Evolutionary conservation across 164 flowering plant species (phyloP).

Genomic region (Tinospora cordifolia): DNA sequence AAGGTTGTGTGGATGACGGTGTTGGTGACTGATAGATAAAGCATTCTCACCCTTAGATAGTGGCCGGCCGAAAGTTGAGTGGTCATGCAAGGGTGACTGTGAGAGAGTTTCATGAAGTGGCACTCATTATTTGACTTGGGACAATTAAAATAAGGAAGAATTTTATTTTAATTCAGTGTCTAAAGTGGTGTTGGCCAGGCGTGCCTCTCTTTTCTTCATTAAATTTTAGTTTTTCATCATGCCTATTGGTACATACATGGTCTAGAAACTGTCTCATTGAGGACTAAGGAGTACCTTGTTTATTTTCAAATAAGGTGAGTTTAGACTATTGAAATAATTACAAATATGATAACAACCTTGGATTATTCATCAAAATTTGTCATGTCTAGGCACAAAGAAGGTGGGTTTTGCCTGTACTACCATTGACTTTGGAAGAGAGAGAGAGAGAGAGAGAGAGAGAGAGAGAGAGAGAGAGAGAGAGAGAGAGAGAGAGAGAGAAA

Average conservation of each 20-base stretch:
- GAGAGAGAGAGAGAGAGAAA: background rate
- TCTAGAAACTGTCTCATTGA: no score
- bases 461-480: background rate
- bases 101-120: background rate
- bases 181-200: background rate
- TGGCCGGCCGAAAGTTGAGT: slow-evolving; percentile 1
- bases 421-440: background rate
- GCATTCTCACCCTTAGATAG: background rate
- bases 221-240: no score
- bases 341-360: no score
- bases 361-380: no score
- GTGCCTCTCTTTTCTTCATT: background rate
- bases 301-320: no score
- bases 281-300: no score
- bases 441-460: background rate
- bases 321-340: no score
- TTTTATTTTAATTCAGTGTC: background rate
- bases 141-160: background rate
- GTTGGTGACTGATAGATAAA: background rate
- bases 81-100: background rate
- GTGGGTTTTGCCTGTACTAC: background rate
- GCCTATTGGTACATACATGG: no score
- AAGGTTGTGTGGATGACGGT: background rate
- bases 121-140: slow-evolving; percentile 3
- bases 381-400: no score